Percentiles rank a stretch among this genome's conserved stretches.
phyloP scores from a whole-genome alignment of 352 stramenopile species.

The Thraustochytrium striatum region DNA sequence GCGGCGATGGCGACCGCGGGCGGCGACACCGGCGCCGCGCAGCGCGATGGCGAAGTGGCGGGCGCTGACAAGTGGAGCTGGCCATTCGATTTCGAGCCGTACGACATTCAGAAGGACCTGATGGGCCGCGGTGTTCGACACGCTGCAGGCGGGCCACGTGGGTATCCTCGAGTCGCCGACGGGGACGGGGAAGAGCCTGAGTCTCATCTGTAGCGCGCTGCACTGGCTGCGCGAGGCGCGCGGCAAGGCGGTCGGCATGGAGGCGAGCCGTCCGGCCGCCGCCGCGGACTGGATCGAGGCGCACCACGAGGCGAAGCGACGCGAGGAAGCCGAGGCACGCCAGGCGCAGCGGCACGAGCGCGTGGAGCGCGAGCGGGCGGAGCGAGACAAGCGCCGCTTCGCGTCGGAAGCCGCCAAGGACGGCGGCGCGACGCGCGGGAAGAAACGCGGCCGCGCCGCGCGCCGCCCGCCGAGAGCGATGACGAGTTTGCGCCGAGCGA shows the following conservation, averaged over 20 bases:
- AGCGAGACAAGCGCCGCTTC: background rate
- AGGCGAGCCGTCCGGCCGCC: background rate
- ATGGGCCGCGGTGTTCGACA: constrained; percentile 77
- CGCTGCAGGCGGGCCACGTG: constrained; percentile 70
- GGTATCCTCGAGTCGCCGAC: constrained; percentile 86
- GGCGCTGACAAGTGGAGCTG: background rate
- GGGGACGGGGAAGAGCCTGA: constrained; percentile 83
- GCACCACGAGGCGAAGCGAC: background rate
- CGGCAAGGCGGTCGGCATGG: background rate
- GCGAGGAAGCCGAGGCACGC: background rate
- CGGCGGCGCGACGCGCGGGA: background rate
- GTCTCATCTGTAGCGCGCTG: constrained; percentile 77
- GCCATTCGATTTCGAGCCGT: constrained; percentile 76
- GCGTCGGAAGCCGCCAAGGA: background rate
- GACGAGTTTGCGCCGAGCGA: background rate
- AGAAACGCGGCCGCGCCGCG: background rate
- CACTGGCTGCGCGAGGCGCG: constrained; percentile 66
- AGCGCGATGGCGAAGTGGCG: background rate
- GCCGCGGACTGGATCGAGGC: constrained; percentile 57
- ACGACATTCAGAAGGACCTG: constrained; percentile 77
- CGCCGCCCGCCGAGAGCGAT: background rate
- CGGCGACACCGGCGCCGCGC: background rate
- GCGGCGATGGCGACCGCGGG: too few relatives aligned
- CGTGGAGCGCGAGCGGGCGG: background rate
- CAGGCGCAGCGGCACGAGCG: background rate